Conservation (phyloP, 2,329 filamentous ascomycete species). For the Epichloe uncinata region DNA sequence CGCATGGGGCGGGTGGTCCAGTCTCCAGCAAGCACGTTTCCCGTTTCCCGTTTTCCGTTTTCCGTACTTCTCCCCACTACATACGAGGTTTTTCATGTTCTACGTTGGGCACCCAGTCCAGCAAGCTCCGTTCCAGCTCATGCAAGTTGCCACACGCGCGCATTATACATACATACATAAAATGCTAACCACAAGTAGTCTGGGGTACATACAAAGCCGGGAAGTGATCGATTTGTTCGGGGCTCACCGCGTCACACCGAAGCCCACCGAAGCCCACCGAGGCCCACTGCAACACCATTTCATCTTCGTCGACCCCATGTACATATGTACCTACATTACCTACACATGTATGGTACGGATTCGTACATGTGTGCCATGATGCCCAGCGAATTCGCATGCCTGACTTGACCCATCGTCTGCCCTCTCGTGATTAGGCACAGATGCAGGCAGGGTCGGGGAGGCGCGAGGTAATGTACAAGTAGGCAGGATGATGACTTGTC, state of each 20-base stretch:
- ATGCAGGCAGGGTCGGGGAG: background rate
- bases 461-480: background rate
- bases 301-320: background rate
- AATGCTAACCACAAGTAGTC: slow-evolving; percentile 1
- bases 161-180: background rate
- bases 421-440: slow-evolving; percentile 5
- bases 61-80: no score
- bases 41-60: no score
- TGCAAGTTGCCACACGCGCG: background rate
- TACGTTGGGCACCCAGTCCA: slow-evolving; percentile 2
- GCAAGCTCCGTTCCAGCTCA: background rate
- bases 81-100: no score
- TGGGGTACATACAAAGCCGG: background rate
- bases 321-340: no score
- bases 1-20: no score
- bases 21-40: no score
- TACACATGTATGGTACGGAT: no score
- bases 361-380: background rate
- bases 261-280: no score
- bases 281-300: background rate
- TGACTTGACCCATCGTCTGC: slow-evolving; percentile 1
- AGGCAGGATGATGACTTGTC: no score
- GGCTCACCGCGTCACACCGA: no score
- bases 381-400: background rate
- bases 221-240: background rate